Conservation (phyloP, 2,329 filamentous ascomycete species). For the Penicillium digitatum region DNA sequence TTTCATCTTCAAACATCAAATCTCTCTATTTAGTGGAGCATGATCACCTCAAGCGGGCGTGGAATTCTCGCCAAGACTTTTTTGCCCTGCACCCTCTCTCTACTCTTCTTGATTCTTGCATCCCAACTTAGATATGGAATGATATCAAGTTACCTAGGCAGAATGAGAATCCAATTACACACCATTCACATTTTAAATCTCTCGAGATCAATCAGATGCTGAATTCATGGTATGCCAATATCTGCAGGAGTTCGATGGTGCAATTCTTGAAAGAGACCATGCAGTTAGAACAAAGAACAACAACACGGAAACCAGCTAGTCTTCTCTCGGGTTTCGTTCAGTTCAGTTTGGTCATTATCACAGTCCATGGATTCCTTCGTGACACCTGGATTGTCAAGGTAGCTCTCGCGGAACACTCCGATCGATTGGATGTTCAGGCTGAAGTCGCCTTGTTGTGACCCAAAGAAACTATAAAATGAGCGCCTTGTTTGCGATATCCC, state of each 20-base stretch:
- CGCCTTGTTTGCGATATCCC: not conserved
- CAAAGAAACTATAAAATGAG: constrained; percentile 62
- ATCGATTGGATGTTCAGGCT: constrained; percentile 55
- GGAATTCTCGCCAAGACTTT: not conserved
- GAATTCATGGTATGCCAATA: not conserved
- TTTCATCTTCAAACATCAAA: not conserved
- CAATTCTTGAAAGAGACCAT: not conserved
- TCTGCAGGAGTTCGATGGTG: not conserved
- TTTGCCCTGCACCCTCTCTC: not conserved
- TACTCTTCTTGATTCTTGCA: not conserved
- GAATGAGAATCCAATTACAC: not conserved
- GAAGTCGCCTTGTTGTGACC: constrained; percentile 66
- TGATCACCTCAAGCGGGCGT: not conserved
- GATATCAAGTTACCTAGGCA: not conserved
- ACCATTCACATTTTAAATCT: not conserved
- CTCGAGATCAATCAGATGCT: not conserved
- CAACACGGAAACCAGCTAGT: not conserved
- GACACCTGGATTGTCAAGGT: constrained; percentile 11
- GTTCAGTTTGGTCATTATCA: not conserved
- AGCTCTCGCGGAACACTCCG: constrained; percentile 11
- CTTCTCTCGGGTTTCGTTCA: not conserved
- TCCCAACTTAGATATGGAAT: not conserved
- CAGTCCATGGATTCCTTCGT: not conserved
- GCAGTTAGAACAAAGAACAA: not conserved
- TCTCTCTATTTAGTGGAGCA: not conserved